Conservation (phyloP, 495 filamentous ascomycete species). For the Staphylotrichum longicolle region DNA sequence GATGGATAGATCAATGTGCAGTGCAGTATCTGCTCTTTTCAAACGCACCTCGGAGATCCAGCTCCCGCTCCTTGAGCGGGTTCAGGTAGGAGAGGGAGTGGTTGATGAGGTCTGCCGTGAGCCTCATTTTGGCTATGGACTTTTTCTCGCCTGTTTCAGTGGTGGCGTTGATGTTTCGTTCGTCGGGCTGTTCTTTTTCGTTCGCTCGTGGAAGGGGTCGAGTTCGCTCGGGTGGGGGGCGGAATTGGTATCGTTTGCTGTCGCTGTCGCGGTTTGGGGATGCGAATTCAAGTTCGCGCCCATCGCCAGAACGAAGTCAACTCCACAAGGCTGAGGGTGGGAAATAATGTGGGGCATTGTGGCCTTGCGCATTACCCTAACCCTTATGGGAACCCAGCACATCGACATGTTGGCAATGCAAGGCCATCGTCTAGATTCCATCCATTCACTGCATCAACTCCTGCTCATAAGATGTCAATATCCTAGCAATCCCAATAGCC, state of each 20-base stretch:
- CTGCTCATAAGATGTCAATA: no score
- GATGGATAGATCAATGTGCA: conserved; percentile 51
- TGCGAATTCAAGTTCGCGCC: conserved; percentile 1
- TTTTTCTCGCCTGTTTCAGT: conserved; percentile 2
- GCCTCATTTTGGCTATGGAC: conserved; percentile 62
- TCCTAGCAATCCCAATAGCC: neutral
- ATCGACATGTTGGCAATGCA: no score
- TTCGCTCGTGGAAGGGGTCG: no score
- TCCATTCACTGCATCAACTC: no score
- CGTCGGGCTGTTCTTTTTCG: neutral
- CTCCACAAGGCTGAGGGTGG: conserved; percentile 20
- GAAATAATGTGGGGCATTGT: conserved; percentile 11
- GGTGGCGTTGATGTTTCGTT: neutral
- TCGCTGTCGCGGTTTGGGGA: neutral
- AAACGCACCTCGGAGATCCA: conserved; percentile 99
- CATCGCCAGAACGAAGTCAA: neutral
- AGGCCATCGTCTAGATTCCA: no score
- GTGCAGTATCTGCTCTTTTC: conserved; percentile 92
- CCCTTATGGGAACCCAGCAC: neutral
- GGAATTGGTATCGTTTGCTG: neutral
- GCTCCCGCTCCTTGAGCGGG: conserved; percentile 94
- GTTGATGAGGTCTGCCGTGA: conserved; percentile 90
- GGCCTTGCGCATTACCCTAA: conserved; percentile 11
- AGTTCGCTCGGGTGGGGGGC: no score
- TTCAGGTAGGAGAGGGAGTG: conserved; percentile 95